Percentiles rank a stretch among this genome's conserved stretches.
phyloP scores from a whole-genome alignment of 139 green algal species.

The Asterochloris sp. region DNA sequence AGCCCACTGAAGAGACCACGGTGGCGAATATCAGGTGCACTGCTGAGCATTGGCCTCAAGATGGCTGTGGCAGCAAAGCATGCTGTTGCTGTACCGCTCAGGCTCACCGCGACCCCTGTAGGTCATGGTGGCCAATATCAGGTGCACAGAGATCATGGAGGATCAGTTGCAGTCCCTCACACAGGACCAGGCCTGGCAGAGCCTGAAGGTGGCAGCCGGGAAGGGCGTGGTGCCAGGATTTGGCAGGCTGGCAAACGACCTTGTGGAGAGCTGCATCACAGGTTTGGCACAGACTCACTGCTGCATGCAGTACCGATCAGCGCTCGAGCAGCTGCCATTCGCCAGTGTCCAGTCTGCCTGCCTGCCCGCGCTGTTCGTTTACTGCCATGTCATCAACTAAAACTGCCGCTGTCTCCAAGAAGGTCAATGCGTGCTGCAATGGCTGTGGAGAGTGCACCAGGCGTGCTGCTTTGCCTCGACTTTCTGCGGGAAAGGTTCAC shows the following conservation, averaged over 20 bases:
- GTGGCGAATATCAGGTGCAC: not conserved
- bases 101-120: constrained; percentile 12
- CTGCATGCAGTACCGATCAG: too few relatives aligned
- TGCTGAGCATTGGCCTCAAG: not conserved
- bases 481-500: too few relatives aligned
- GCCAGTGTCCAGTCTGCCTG: too few relatives aligned
- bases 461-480: too few relatives aligned
- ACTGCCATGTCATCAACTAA: too few relatives aligned
- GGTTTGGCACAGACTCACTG: constrained; percentile 6
- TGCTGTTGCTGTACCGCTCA: too few relatives aligned
- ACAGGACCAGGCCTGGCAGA: constrained; percentile 54
- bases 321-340: too few relatives aligned
- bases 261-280: constrained; percentile 68
- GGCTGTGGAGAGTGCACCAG: too few relatives aligned
- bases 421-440: too few relatives aligned
- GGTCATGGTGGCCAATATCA: constrained; percentile 97
- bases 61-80: not conserved
- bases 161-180: constrained; percentile 64
- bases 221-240: constrained; percentile 60
- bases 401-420: too few relatives aligned
- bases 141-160: constrained; percentile 83
- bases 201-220: constrained; percentile 36
- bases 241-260: constrained; percentile 32
- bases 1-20: too few relatives aligned
- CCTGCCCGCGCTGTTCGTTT: too few relatives aligned